Percentiles rank a stretch among this genome's conserved stretches.
Evolutionary conservation across 2,329 filamentous ascomycete genomes (phyloP).

Genomic region (Cytospora leucostoma): DNA sequence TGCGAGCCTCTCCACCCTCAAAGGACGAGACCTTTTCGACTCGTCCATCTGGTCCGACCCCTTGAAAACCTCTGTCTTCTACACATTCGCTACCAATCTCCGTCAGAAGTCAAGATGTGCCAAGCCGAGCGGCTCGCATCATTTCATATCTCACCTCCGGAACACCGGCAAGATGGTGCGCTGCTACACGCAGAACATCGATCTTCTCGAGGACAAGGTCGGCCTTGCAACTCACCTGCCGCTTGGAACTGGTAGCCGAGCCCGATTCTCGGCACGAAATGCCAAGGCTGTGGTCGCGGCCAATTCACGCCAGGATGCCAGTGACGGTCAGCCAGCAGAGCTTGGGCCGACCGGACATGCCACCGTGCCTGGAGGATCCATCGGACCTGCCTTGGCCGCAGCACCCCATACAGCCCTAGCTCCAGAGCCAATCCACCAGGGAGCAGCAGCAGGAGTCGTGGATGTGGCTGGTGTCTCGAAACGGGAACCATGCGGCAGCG

Average conservation of each 20-base stretch:
- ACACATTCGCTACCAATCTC: conserved; percentile 69
- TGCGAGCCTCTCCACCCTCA: conserved; percentile 59
- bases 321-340: neutral
- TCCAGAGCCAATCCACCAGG: neutral
- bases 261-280: conserved; percentile 53
- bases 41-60: conserved; percentile 70
- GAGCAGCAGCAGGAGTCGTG: neutral
- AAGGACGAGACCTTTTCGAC: conserved; percentile 72
- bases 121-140: conserved; percentile 65
- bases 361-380: neutral
- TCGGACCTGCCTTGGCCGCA: neutral
- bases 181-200: conserved; percentile 77
- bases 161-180: conserved; percentile 68
- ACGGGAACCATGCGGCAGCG: neutral
- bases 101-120: conserved; percentile 66
- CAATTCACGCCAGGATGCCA: neutral
- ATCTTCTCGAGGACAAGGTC: conserved; percentile 70
- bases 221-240: conserved; percentile 64
- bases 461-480: neutral
- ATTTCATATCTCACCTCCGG: conserved; percentile 67
- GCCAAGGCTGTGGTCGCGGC: conserved; percentile 21
- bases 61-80: conserved; percentile 68
- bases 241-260: conserved; percentile 62
- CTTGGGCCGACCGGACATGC: neutral
- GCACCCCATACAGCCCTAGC: neutral